Conservation (phyloP, 2,329 filamentous ascomycete genomes). For the Aureobasidium sp. region DNA sequence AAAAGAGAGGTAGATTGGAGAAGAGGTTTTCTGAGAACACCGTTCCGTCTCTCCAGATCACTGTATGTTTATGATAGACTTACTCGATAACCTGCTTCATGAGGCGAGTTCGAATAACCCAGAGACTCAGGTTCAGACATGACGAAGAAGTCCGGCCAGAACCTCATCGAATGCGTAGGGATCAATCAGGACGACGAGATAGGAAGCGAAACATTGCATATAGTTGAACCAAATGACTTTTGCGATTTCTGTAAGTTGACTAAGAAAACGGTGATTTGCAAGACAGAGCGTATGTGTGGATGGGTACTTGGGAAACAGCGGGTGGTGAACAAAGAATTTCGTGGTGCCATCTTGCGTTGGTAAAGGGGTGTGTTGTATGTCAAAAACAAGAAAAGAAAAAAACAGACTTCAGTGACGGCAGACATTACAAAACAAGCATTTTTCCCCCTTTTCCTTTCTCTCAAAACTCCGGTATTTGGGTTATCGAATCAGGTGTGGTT, state of each 20-base stretch:
- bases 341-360: slow-evolving; percentile 7
- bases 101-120: too few relatives aligned
- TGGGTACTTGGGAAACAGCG: not conserved
- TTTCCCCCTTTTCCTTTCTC: not conserved
- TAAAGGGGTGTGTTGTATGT: slow-evolving; percentile 7
- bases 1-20: too few relatives aligned
- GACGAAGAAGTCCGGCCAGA: too few relatives aligned
- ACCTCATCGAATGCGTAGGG: too few relatives aligned
- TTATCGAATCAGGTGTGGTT: slow-evolving; percentile 1
- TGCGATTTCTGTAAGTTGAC: slow-evolving; percentile 7
- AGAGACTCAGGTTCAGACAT: too few relatives aligned
- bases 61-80: too few relatives aligned
- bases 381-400: slow-evolving; percentile 10
- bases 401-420: not conserved
- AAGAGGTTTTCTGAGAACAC: too few relatives aligned
- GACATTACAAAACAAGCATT: slow-evolving; percentile 16
- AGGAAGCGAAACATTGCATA: too few relatives aligned
- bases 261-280: not conserved
- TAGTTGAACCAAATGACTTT: slow-evolving; percentile 11
- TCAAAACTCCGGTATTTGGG: slow-evolving; percentile 4
- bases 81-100: too few relatives aligned
- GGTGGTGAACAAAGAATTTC: not conserved
- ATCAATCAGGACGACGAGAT: too few relatives aligned
- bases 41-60: too few relatives aligned
- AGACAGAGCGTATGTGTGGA: not conserved